Conservation (phyloP, 169 alveolate genomes). For the Eimeria zaria region DNA sequence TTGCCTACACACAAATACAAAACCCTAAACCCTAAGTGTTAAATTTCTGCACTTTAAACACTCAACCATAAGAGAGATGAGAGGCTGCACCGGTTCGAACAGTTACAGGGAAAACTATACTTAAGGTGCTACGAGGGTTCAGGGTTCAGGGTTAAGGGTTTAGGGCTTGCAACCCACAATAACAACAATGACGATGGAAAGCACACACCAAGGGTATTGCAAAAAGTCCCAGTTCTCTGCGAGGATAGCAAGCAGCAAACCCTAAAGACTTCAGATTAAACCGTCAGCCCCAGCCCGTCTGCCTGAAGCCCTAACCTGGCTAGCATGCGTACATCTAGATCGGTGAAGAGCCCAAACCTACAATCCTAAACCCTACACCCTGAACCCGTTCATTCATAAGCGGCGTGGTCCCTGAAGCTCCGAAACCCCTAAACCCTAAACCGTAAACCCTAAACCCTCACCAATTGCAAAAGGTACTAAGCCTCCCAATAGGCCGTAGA, state of each 20-base stretch:
- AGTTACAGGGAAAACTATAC: neutral
- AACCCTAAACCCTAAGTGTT: conserved; percentile 39
- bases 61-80: neutral
- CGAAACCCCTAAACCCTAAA: conserved; percentile 11
- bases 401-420: neutral
- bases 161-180: conserved; percentile 32
- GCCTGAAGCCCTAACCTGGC: neutral
- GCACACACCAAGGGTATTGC: conserved; percentile 43
- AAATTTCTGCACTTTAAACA: conserved; percentile 14
- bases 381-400: neutral
- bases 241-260: neutral
- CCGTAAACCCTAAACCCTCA: conserved; percentile 60
- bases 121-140: neutral
- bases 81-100: neutral
- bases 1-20: neutral
- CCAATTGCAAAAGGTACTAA: conserved; percentile 91
- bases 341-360: neutral
- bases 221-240: conserved; percentile 55
- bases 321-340: neutral
- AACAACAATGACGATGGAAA: conserved; percentile 25
- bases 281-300: neutral
- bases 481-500: conserved; percentile 95
- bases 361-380: neutral
- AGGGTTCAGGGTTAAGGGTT: neutral
- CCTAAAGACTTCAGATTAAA: neutral